Base-by-base conservation (phyloP, 805 yeast genomes). In the Tetrapisispora iriomotensis region DNA sequence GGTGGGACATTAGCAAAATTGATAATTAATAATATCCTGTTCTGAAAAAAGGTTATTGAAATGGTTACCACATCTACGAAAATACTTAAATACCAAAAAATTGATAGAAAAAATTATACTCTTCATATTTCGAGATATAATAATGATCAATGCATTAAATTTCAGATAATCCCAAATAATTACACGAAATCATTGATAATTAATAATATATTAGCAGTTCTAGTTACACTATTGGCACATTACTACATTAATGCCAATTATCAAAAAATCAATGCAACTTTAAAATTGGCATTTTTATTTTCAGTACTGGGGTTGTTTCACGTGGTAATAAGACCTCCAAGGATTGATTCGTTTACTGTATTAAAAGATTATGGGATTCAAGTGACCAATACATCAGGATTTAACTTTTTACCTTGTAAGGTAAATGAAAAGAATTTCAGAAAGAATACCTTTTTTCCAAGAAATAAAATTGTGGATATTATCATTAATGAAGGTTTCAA, bases 401-500 rank as follows among this genome's bases (percentile, higher is more conserved):
- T 46, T 4, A 42, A 49, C n/a, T 14, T 57, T 14, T 41, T 56
- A 6, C 58, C 64, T 3, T 31, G 29, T 2, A 6, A n/a, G 1
- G 22, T 45, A 30, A 54, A 55, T 32, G 17, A 37, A 3, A 28
- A 30, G 4, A 34, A 47, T 22, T 40, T 51, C 6, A 34, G 27
- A 15, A 34, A 40, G 18, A 34, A 37, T 13, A 42, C 61, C 21
- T 80, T 83, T 53, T 68, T 80, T 9, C 80, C 87, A 0, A 59
- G 67, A 28, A 72, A 70, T 34, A 65, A 65, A 33, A 68, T 83
- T 37, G 68, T 72, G 4, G 90, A 82, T 54, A 56, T 83, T 9
- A 72, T 81, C 0, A 77, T 84, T 20, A 82, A 82, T 53, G 94
- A 84, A 56, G 88, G 83, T 0, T 82, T 84, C 53, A 41, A 42